Evolutionary conservation across 202 grass and related monocot genomes (phyloP).

Genomic region (Digitaria exilis): DNA sequence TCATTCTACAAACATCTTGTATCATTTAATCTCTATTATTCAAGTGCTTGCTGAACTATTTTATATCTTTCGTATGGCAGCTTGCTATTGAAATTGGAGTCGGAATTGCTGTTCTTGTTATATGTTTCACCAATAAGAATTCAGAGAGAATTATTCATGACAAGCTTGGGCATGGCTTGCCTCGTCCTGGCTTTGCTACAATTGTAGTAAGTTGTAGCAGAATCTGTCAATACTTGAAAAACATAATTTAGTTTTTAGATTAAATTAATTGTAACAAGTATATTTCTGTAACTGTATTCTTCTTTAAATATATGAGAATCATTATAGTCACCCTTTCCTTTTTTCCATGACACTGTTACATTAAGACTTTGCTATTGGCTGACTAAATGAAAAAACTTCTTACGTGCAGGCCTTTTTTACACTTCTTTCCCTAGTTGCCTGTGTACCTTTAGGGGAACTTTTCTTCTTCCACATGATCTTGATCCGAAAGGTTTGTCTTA

Average conservation of each 20-base stretch:
- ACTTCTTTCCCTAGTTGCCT: slow-evolving; percentile 72
- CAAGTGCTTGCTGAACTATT: slow-evolving; percentile 4
- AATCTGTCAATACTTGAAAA: slow-evolving; percentile 6
- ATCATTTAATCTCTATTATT: slow-evolving; percentile 6
- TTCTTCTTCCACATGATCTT: slow-evolving; percentile 98
- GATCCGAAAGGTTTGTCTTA: slow-evolving; percentile 76
- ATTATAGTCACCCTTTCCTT: neutral
- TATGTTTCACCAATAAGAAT: slow-evolving; percentile 71
- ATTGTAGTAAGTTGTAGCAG: slow-evolving; percentile 73
- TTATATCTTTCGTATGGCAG: slow-evolving; percentile 38
- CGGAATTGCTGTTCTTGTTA: slow-evolving; percentile 71
- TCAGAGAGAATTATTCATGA: slow-evolving; percentile 58
- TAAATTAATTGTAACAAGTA: neutral
- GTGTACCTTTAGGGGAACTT: slow-evolving; percentile 77
- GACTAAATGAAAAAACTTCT: slow-evolving; percentile 32
- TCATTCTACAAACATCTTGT: slow-evolving; percentile 1
- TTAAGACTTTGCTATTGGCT: slow-evolving; percentile 3
- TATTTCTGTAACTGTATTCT: neutral
- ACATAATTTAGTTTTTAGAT: neutral
- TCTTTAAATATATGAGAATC: neutral
- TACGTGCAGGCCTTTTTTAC: slow-evolving; percentile 71
- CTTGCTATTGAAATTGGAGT: slow-evolving; percentile 86
- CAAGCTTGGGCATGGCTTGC: slow-evolving; percentile 77
- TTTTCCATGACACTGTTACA: neutral
- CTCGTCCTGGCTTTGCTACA: slow-evolving; percentile 64